Evolutionary conservation across 2,329 filamentous ascomycete species (phyloP), one percentile per base, ranked within the genome.

Genomic region (Falciphora oryzae): DNA sequence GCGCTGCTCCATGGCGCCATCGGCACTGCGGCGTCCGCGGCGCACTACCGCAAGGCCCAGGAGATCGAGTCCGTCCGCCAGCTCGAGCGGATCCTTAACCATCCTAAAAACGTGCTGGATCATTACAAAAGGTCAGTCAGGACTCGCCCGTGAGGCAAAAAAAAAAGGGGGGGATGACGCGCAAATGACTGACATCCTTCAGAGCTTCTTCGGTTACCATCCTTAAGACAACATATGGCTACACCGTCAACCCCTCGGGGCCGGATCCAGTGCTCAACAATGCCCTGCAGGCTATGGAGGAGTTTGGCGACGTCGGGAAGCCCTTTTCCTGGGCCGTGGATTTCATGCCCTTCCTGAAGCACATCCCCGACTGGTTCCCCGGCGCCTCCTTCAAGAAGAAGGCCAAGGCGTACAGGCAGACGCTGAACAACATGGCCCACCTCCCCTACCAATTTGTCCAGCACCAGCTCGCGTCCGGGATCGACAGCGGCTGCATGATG

Each of bases 41-140:
- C 22, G 16, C 25, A 38, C 16, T 56, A 81, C n/a, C 70, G 76
- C 56, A 74, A 74, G 7, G 66, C 76, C 3, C 68, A 76, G 32
- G 68, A 75, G 32, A 70, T 35, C 6, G 61, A 57, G 29, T 31
- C 25, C 3, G 38, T n/a, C n/a, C 44, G 53, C 38, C 50, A 56
- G 25, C 44, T 56, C 25, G 38, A 56, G 11, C 44, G 31, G n/a
- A n/a, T 63, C 22, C 44, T 56, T 2, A 4, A 56, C 6, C 8
- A 32, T 8, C 29, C 53, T 28, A 71, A 2, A 74, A 72, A 53
- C 7, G 58, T 63, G 27, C 14, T 56, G 13, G 5, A 62, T 2
- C 61, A 22, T 32, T 35, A 14, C 32, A 60, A 32, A 10, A 35
- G 29, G 59, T 60, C 13, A 25, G 59, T 38, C 4, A 3, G 44